These are phyloP conservation scores for Auricularia sp. DNA, from an alignment of 768 basidiomycete genomes.

Conservation along the genomic window DNA sequence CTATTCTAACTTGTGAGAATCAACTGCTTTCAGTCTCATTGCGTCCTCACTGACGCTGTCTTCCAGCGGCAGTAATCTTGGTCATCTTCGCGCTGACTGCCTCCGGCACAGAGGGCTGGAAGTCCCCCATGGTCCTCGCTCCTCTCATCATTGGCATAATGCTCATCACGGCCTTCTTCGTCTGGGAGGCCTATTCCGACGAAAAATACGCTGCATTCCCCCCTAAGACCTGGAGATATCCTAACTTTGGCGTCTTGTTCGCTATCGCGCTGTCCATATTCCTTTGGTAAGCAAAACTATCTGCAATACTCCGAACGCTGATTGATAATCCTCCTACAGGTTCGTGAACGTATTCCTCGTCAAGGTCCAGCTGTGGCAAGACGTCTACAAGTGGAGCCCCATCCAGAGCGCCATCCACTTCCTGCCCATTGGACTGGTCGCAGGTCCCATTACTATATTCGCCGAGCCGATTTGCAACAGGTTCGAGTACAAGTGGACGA, in stretches of 20 bases:
- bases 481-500: constrained; percentile 30
- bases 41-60: background rate
- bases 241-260: background rate
- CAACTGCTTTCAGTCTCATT: background rate
- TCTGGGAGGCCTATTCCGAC: constrained; percentile 36
- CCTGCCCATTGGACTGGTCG: constrained; percentile 26
- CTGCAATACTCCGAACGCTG: background rate
- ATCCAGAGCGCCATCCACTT: constrained; percentile 9
- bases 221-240: background rate
- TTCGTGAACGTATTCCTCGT: constrained; percentile 1
- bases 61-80: constrained; percentile 25
- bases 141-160: constrained; percentile 37
- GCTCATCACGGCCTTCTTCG: constrained; percentile 35
- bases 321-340: background rate
- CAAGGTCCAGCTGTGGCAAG: constrained; percentile 5
- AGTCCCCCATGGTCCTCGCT: constrained; percentile 31
- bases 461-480: constrained; percentile 22
- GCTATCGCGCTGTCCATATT: background rate
- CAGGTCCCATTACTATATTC: constrained; percentile 25
- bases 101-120: constrained; percentile 37
- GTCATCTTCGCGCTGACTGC: constrained; percentile 33
- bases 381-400: constrained; percentile 3
- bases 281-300: background rate
- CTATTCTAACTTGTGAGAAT: constrained; percentile 20
- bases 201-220: constrained; percentile 29